Base-by-base conservation (phyloP, 441 rosid genomes). In the Omphalea diandra region DNA sequence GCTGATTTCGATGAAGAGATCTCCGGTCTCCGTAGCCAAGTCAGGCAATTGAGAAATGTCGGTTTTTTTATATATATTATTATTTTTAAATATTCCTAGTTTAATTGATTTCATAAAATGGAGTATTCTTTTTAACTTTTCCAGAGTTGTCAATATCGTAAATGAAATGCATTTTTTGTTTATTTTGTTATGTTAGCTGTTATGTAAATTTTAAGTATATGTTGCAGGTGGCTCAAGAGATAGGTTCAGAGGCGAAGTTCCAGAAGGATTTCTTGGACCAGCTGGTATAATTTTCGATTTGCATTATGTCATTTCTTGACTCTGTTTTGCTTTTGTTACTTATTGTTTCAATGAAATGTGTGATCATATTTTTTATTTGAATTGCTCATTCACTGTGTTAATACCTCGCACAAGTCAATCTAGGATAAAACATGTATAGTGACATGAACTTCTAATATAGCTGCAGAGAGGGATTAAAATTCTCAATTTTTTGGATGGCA, bases 211-310 rank as follows among this genome's bases (percentile, higher is more conserved):
- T 24, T 41, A 59, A 57, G 32, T 12, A 41, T 70, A 27, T 69
- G 74, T 69, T 78, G 77, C 88, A 95, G 99, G 95, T 95, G 56
- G 99, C 98, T 70, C 86, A 90, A 76, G 96, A 90, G 69, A 95
- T 93, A 64, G 89, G 86, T 32, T 72, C 97, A 36, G 99, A 95
- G 83, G 94, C 99, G 0, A 87, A 86, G 80, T 93, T 69, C 75
- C 97, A 93, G 84, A 90, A 82, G 76, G 93, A 90, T 78, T 85
- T 95, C 69, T 77, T 93, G 65, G 95, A 88, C 81, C 92, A 87
- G 71, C 84, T 93, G 97, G 99, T 95, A 87, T 60, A 70, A 3
- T 40, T 58, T 68, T 40, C 33, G 6, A n/a, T 33, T 27, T 15
- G n/a, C 33, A 10, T n/a, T n/a, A 10, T 53, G n/a, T 43, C 15